Base-by-base conservation (phyloP, 768 basidiomycete species). In the Phaeotremella skinneri region DNA sequence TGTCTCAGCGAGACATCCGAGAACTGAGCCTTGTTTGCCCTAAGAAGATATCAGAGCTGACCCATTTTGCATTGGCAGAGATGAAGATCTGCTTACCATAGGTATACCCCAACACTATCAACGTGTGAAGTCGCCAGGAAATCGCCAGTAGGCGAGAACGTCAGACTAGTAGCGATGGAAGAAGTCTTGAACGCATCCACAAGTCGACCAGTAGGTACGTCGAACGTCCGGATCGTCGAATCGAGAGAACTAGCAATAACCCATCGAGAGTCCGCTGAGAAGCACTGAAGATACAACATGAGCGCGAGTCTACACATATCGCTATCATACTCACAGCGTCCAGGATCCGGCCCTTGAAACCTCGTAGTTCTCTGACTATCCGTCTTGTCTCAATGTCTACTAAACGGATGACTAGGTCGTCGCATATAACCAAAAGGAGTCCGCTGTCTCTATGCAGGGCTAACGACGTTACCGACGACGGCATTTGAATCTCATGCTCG, bases 11-110 rank as follows among this genome's bases (percentile, higher is more conserved):
- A 81, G 17, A 96, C 83, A 59, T 94, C 89, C 0, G 86, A 77
- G 74, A 92, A 97, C 73, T 97, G 96, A 9, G 93, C 91, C 49
- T 91, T 86, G 77, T 99, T 98, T 13, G 93, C 91, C 92, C 89
- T 91, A 64, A 31, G 13, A 29, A 42, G 30, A 55, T 32, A 32
- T 51, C 30, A 50, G 14, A 21, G 11, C 4, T 17, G 17, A 20
- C 23, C 43, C 23, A 9, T 21, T 20, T 6, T 34, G n/a, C 27
- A 9, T 45, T 16, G 26, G 34, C n/a, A 16, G 41, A 1, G 20
- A 55, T 9, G 13, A 20, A 47, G 25, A 27, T 4, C 54, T 14
- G 67, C 82, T 55, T 58, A 88, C 91, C 96, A 99, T n/a, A 99
- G 83, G 76, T 88, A 93, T 1, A 99, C 83, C 11, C 93, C 96